Conservation (phyloP, 2,329 filamentous ascomycete genomes). For the Trichoderma aggressivum region DNA sequence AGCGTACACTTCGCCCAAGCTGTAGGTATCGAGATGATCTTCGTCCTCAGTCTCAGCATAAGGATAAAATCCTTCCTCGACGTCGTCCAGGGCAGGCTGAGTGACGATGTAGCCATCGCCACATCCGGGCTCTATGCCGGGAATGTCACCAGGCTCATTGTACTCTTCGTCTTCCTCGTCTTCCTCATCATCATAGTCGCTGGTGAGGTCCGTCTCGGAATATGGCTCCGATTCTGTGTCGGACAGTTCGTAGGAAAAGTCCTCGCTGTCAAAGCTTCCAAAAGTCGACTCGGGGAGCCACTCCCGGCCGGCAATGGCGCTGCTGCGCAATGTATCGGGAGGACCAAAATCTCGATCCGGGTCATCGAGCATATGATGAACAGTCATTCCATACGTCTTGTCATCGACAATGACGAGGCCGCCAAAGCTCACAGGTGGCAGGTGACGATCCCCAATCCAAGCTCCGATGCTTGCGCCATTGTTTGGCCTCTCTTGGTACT, state of each 20-base stretch:
- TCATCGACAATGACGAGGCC: slow-evolving; percentile 83
- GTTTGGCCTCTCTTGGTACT: slow-evolving; percentile 72
- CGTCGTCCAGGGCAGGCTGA: slow-evolving; percentile 86
- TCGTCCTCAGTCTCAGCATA: slow-evolving; percentile 66
- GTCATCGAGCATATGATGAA: slow-evolving; percentile 91
- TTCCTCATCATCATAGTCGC: slow-evolving; percentile 49
- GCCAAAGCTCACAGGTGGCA: slow-evolving; percentile 88
- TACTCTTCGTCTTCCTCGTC: slow-evolving; percentile 55
- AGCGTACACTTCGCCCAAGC: slow-evolving; percentile 80
- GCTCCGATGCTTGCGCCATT: slow-evolving; percentile 94
- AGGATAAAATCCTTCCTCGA: slow-evolving; percentile 79
- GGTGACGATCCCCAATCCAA: slow-evolving; percentile 77
- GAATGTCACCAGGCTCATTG: slow-evolving; percentile 69
- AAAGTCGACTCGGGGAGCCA: slow-evolving; percentile 43
- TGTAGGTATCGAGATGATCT: slow-evolving; percentile 79
- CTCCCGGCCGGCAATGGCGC: slow-evolving; percentile 37
- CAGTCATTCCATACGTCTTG: slow-evolving; percentile 87
- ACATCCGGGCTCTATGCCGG: slow-evolving; percentile 70
- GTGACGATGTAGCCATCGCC: slow-evolving; percentile 79
- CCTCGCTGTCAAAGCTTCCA: slow-evolving; percentile 48
- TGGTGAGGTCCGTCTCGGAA: slow-evolving; percentile 51
- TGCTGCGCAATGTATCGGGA: slow-evolving; percentile 35
- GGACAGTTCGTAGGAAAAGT: slow-evolving; percentile 59
- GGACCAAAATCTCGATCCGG: slow-evolving; percentile 46
- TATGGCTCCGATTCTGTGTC: slow-evolving; percentile 56